These are phyloP conservation scores for Hypoxylon cercidicola DNA, from an alignment of 495 filamentous ascomycete species.

Conservation along the genomic window DNA sequence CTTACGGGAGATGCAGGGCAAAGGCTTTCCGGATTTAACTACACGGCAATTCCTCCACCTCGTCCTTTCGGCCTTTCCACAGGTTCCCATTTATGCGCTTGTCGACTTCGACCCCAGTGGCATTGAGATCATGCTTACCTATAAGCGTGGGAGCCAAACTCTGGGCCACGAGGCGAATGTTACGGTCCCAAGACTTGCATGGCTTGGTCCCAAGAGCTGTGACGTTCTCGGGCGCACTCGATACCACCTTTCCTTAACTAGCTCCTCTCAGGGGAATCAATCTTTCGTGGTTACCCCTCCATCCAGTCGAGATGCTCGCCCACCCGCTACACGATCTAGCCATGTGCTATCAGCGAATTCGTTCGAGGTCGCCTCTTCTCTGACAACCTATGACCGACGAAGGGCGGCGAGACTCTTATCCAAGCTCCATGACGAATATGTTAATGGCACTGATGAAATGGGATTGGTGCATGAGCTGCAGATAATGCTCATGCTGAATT, in stretches of 20 bases:
- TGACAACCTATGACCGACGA: slow-evolving; percentile 73
- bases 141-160: slow-evolving; percentile 81
- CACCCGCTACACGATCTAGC: neutral
- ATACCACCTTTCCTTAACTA: neutral
- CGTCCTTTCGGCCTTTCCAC: slow-evolving; percentile 49
- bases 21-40: slow-evolving; percentile 90
- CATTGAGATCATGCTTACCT: slow-evolving; percentile 84
- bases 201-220: slow-evolving; percentile 76
- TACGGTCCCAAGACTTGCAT: slow-evolving; percentile 67
- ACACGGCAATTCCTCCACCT: slow-evolving; percentile 75
- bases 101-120: slow-evolving; percentile 92
- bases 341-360: slow-evolving; percentile 48
- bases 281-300: neutral
- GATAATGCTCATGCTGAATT: slow-evolving; percentile 83
- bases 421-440: slow-evolving; percentile 42
- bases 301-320: neutral
- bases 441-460: slow-evolving; percentile 16
- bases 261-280: neutral
- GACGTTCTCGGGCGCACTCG: slow-evolving; percentile 59
- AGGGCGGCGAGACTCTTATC: slow-evolving; percentile 74
- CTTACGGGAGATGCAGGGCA: slow-evolving; percentile 67
- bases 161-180: slow-evolving; percentile 75
- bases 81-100: slow-evolving; percentile 69
- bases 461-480: slow-evolving; percentile 77
- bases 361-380: slow-evolving; percentile 45